Evolutionary conservation across 768 basidiomycete species (phyloP), one percentile per base, ranked within the genome.

Genomic region (Terana coerulea): DNA sequence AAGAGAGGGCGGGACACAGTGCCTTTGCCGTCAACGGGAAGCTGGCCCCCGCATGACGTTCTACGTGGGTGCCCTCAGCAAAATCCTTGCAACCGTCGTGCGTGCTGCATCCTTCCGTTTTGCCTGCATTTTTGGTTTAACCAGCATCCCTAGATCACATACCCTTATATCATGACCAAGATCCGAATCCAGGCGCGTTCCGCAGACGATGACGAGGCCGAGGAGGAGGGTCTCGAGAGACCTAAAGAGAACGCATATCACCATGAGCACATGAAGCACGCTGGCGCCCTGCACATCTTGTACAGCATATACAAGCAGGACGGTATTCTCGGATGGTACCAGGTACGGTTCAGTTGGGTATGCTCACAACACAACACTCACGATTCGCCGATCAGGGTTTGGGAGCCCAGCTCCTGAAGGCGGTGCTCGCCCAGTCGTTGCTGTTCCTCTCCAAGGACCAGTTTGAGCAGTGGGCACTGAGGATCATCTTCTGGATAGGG

Each of bases 391-490:
- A 54, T 41, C 68, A 95, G 87, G 97, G 97, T 10, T 95, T 99
- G 89, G 78, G 87, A 58, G 95, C 97, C 0, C 97, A 99, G 68
- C 94, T 98, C 51, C 78, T 83, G 45, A 99, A 99, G 67, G 97
- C 95, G 0, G 95, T 98, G 11, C 71, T 99, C 12, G 90, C 92
- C 7, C 97, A 99, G 68, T 95, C 94, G 2, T 75, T 99, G 57
- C 71, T 98, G 47, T 99, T 99, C 75, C 88, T 95, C 74, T 91
- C 93, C 57, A 99, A 99, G 70, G 95, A 98, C 62, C 90, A 94
- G 63, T 95, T 99, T 61, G 97, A 99, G 66, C 81, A 80, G 3
- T 95, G 88, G 80, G 85, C 91, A 1, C 72, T 92, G 49, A 69
- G 76, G 11, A 78, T 94, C 53, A 83, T 91, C 75, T 46, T 46